A percentile compares a stretch with the other conserved stretches of the same genome.
Evolutionary conservation across 2,329 filamentous ascomycete species (phyloP).

Genomic region (Hypoxylon sp.): DNA sequence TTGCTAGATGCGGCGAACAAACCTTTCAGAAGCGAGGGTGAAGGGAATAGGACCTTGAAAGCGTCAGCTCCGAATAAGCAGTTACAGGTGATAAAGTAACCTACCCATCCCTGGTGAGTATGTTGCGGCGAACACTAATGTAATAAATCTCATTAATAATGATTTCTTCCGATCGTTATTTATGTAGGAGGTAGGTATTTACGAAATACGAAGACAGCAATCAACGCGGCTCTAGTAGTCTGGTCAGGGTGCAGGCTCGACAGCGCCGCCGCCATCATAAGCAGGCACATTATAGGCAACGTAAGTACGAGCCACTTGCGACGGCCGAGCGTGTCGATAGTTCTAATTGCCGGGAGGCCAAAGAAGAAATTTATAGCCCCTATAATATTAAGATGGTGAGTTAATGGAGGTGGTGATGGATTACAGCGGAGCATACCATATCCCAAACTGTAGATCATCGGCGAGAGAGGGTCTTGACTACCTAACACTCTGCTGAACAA

Average conservation of each 20-base stretch:
- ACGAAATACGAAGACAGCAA: constrained; percentile 58
- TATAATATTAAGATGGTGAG: constrained; percentile 15
- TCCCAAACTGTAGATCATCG: constrained; percentile 55
- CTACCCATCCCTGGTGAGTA: constrained; percentile 59
- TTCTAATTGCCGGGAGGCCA: constrained; percentile 59
- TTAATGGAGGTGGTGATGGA: neutral
- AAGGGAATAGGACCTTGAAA: constrained; percentile 63
- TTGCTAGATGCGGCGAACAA: constrained; percentile 11
- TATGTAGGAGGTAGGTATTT: constrained; percentile 22
- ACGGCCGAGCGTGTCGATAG: constrained; percentile 60
- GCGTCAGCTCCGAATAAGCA: constrained; percentile 6
- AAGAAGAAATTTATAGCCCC: constrained; percentile 62
- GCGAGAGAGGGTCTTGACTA: constrained; percentile 15
- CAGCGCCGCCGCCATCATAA: constrained; percentile 58
- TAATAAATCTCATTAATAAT: neutral
- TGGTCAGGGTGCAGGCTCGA: constrained; percentile 50
- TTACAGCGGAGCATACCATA: constrained; percentile 45
- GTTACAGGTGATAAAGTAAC: neutral
- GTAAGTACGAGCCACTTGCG: constrained; percentile 61
- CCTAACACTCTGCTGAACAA: constrained; percentile 33
- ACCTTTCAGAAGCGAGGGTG: constrained; percentile 63
- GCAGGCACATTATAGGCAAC: constrained; percentile 61
- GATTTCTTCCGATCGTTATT: neutral
- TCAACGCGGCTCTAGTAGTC: constrained; percentile 49
- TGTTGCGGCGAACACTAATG: constrained; percentile 58